These are phyloP conservation scores for Corchorus capsularis DNA, from an alignment of 345 rosid species.

Conservation along the genomic window DNA sequence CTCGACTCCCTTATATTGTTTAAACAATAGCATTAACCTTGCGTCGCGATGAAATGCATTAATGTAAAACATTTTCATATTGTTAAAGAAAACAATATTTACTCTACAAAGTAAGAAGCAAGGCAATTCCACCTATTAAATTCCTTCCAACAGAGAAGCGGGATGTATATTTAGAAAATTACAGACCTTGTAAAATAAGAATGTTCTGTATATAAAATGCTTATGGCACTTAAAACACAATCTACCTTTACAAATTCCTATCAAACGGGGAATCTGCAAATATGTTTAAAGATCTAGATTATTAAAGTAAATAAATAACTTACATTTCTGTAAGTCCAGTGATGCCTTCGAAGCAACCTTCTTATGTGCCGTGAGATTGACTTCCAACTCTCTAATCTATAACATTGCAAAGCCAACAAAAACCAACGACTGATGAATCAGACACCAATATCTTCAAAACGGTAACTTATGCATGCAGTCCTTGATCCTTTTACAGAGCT, in stretches of 20 bases:
- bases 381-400: conserved; percentile 72
- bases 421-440: conserved; percentile 11
- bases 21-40: not conserved
- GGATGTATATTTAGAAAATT: not conserved
- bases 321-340: conserved; percentile 51
- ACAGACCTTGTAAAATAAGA: not conserved
- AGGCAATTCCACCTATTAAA: not conserved
- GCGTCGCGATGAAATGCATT: conserved; percentile 1
- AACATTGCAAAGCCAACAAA: conserved; percentile 26
- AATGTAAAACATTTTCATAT: not conserved
- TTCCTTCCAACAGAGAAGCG: not conserved
- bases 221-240: not conserved
- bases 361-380: conserved; percentile 67
- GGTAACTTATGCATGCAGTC: not conserved
- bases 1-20: not conserved
- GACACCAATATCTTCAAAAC: not conserved
- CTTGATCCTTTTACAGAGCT: not conserved
- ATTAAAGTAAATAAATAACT: conserved; percentile 29
- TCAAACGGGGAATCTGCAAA: not conserved
- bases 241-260: not conserved
- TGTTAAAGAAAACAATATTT: not conserved
- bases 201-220: not conserved
- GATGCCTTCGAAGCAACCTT: conserved; percentile 67
- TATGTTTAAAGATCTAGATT: not conserved
- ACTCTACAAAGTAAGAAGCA: not conserved